A percentile compares a stretch with the other conserved stretches of the same genome.
These are phyloP conservation scores for Smittium mucronatum DNA, from an alignment of 371 early-diverging fungal species.

Conservation along the genomic window DNA sequence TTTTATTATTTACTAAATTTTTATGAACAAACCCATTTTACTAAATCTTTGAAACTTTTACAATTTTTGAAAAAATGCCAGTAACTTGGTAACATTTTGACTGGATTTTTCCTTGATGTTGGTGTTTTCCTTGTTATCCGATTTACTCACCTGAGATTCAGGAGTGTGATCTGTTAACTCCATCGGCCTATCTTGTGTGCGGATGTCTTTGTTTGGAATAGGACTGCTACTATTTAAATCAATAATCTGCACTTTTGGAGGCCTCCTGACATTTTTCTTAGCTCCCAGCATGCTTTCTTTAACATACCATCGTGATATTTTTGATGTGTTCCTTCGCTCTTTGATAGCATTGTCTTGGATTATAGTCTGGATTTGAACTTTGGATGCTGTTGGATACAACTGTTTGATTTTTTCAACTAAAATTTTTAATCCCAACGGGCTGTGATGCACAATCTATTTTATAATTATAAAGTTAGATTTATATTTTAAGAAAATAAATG, in stretches of 20 bases:
- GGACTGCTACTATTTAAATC: not conserved
- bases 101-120: not conserved
- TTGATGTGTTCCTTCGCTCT: not conserved
- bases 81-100: not conserved
- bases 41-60: too few relatives aligned
- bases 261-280: not conserved
- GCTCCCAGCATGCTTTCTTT: not conserved
- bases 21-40: too few relatives aligned
- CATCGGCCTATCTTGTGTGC: not conserved
- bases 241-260: not conserved
- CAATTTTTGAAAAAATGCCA: not conserved
- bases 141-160: too few relatives aligned
- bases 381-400: conserved; percentile 7
- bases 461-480: not conserved
- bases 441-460: conserved; percentile 3
- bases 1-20: too few relatives aligned
- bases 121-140: too few relatives aligned
- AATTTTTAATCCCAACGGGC: conserved; percentile 3
- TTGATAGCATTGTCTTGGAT: conserved; percentile 12
- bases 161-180: not conserved
- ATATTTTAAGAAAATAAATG: not conserved
- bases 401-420: conserved; percentile 11
- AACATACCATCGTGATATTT: not conserved
- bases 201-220: not conserved
- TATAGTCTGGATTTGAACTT: conserved; percentile 9